Evolutionary conservation across 169 alveolate genomes (phyloP).

Genomic region (Eimeria acervulina): DNA sequence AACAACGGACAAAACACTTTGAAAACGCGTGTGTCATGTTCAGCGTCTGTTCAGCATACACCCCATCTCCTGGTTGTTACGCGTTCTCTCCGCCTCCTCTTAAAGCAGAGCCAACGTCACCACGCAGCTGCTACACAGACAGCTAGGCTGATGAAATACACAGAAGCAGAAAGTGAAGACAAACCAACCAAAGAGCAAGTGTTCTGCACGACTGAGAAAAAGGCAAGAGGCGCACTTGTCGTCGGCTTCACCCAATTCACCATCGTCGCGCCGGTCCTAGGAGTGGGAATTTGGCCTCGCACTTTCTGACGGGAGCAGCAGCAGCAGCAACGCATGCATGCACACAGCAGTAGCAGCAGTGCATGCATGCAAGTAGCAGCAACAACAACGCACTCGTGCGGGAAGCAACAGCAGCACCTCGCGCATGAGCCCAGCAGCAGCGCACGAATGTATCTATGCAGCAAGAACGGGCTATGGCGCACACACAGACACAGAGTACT

Average conservation of each 20-base stretch:
- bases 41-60: background rate
- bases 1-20: background rate
- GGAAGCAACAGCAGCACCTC: background rate
- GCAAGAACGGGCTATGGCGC: no score
- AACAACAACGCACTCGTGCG: background rate
- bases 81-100: background rate
- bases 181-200: background rate
- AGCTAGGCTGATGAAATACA: background rate
- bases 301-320: conserved; percentile 22
- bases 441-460: background rate
- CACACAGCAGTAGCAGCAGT: background rate
- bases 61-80: background rate
- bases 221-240: conserved; percentile 21
- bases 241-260: conserved; percentile 70
- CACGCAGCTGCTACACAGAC: conserved; percentile 11
- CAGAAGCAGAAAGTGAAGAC: background rate
- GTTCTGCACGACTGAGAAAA: background rate
- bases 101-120: background rate
- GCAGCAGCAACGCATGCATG: background rate
- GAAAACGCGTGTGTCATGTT: background rate
- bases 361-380: background rate
- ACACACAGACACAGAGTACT: background rate
- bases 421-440: conserved; percentile 17
- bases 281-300: conserved; percentile 62
- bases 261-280: conserved; percentile 66